A percentile compares a stretch with the other conserved stretches of the same genome.
These are phyloP conservation scores for Penicillium nordicum DNA, from an alignment of 2,329 filamentous ascomycete genomes.

Conservation along the genomic window DNA sequence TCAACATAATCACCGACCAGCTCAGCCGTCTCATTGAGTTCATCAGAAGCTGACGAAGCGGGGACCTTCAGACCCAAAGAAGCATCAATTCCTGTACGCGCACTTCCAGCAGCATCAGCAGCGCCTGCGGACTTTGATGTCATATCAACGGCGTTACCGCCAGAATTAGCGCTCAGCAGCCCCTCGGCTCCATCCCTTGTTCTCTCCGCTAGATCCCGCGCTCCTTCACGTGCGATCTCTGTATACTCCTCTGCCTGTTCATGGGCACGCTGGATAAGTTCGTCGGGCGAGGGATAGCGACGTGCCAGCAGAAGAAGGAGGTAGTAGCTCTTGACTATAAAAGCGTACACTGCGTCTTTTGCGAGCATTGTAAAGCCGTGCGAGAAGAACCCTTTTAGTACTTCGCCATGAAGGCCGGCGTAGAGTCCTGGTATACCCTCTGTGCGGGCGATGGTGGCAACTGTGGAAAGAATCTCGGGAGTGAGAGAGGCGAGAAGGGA, in stretches of 20 bases:
- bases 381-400: slow-evolving; percentile 78
- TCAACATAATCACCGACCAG: slow-evolving; percentile 47
- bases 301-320: slow-evolving; percentile 52
- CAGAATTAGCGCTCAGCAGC: slow-evolving; percentile 22
- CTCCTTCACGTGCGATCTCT: slow-evolving; percentile 39
- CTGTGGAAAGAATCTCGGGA: slow-evolving; percentile 60
- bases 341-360: slow-evolving; percentile 71
- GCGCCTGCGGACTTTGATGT: slow-evolving; percentile 25
- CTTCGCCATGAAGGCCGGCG: slow-evolving; percentile 69
- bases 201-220: slow-evolving; percentile 34
- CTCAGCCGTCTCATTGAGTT: slow-evolving; percentile 44
- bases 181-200: slow-evolving; percentile 29
- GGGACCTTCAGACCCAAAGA: slow-evolving; percentile 20
- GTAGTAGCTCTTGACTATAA: slow-evolving; percentile 71
- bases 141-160: slow-evolving; percentile 29
- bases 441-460: slow-evolving; percentile 54
- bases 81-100: background rate
- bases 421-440: slow-evolving; percentile 72
- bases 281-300: slow-evolving; percentile 44
- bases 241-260: slow-evolving; percentile 42
- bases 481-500: slow-evolving; percentile 16
- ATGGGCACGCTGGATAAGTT: slow-evolving; percentile 39
- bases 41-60: slow-evolving; percentile 13
- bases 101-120: background rate
- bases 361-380: slow-evolving; percentile 85